Conservation (phyloP, 2,329 filamentous ascomycete genomes). For the Calycina herbarum region DNA sequence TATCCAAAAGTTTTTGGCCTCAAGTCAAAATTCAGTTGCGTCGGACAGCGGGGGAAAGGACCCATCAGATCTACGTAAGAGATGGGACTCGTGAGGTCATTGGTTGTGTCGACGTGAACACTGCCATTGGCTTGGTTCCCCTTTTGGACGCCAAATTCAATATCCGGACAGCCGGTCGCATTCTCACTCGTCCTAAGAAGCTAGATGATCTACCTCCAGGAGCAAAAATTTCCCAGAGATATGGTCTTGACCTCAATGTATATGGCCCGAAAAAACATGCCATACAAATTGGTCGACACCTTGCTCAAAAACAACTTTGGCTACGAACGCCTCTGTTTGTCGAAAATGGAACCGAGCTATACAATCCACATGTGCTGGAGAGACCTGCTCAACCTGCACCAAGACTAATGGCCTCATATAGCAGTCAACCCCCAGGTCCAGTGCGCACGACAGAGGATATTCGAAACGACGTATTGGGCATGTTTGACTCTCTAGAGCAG, state of each 20-base stretch:
- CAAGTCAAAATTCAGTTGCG: constrained; percentile 71
- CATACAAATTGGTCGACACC: constrained; percentile 63
- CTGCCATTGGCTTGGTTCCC: constrained; percentile 66
- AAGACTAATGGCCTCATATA: constrained; percentile 38
- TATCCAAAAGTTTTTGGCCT: constrained; percentile 65
- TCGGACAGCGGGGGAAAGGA: constrained; percentile 54
- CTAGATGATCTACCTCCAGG: constrained; percentile 63
- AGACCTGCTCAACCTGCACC: constrained; percentile 30
- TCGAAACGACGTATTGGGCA: constrained; percentile 76
- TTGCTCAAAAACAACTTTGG: constrained; percentile 66
- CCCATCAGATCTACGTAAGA: constrained; percentile 66
- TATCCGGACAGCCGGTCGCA: constrained; percentile 70
- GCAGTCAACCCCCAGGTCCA: constrained; percentile 37
- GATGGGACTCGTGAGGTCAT: constrained; percentile 73
- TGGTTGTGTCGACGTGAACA: constrained; percentile 70
- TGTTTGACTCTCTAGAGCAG: constrained; percentile 82
- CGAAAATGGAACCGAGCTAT: constrained; percentile 67
- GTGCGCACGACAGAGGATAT: constrained; percentile 80
- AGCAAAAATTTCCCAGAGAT: constrained; percentile 57
- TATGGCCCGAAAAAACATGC: constrained; percentile 73
- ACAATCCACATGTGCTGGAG: constrained; percentile 67
- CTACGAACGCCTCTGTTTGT: constrained; percentile 66
- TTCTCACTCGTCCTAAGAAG: constrained; percentile 65
- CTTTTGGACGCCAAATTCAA: constrained; percentile 68
- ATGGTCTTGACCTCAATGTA: constrained; percentile 70